Conservation (phyloP, 2,329 filamentous ascomycete genomes). For the Calonectria pauciramosa region DNA sequence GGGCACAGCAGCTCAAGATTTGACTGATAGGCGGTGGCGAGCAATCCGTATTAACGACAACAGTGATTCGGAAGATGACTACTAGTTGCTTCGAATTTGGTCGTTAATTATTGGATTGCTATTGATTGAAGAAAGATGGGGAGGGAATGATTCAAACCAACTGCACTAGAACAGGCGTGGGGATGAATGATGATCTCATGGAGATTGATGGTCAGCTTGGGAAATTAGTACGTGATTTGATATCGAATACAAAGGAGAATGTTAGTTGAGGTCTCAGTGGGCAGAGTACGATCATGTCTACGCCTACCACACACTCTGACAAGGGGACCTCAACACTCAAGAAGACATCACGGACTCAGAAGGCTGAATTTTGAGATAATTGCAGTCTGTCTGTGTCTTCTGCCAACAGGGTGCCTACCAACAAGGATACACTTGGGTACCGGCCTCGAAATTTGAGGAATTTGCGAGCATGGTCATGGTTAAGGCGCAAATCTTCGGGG, state of each 20-base stretch:
- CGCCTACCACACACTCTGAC: not conserved
- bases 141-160: not conserved
- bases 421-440: not conserved
- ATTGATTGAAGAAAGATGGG: not conserved
- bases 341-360: not conserved
- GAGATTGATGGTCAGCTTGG: not conserved
- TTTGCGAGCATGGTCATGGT: not conserved
- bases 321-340: not conserved
- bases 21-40: constrained; percentile 83
- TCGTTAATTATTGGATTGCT: not conserved
- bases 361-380: not conserved
- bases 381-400: not conserved
- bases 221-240: not conserved
- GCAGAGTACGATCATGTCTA: not conserved
- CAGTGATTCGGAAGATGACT: constrained; percentile 81
- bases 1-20: constrained; percentile 89
- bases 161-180: not conserved
- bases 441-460: not conserved
- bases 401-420: not conserved
- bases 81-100: constrained; percentile 46
- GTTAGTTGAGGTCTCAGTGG: not conserved
- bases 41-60: constrained; percentile 81
- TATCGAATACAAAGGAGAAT: not conserved
- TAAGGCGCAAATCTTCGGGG: not conserved
- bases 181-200: not conserved